Evolutionary conservation across 768 basidiomycete species (phyloP), one percentile per base, ranked within the genome.

Genomic region (Mrakia gelida): DNA sequence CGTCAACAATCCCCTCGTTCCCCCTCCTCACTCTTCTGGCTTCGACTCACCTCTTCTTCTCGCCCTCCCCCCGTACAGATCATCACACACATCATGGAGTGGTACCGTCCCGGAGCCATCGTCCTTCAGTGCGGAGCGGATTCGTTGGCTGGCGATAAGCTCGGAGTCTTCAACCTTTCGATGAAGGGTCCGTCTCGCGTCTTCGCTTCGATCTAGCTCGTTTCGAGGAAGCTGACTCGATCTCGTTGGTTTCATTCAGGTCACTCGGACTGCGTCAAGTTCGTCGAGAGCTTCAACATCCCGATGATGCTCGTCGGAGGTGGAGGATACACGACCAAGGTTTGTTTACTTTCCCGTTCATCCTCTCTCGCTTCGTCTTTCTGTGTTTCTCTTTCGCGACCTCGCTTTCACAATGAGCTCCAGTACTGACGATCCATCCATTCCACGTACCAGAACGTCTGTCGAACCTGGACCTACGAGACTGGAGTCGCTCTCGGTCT

Each of bases 111-210:
- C 0, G 89, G 91, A 1, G 95, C 90, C 0, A 90, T 98, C 78
- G 89, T 97, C 7, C 87, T 98, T 15, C 97, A 98, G 84, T 98
- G 96, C 82, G 97, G 97, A 71, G 93, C 94, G 34, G 97, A 99
- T 82, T 98, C 95, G 16, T 87, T 99, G 52, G 90, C 95, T 0
- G 94, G 94, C 3, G 97, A 99, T 86, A 96, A 95, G 84, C 87
- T 98, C 9, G 96, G 96, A 2, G 93, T 93, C 80, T 94, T 98
- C 87, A 99, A 99, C 84, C 84, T 99, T 70, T 92, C 93, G 1
- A 94, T 99, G 92, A 87, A 93, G 72, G 86, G 86, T 86, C 65
- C 73, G 85, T 80, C 41, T 8, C 61, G 11, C 21, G 15, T 67
- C 21, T 4, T 26, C 30, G 16, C 21, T 38, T 43, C n/a, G 1